Conservation (phyloP, 192 early-diverging fungal genomes). For the Entomortierella beljakovae region DNA sequence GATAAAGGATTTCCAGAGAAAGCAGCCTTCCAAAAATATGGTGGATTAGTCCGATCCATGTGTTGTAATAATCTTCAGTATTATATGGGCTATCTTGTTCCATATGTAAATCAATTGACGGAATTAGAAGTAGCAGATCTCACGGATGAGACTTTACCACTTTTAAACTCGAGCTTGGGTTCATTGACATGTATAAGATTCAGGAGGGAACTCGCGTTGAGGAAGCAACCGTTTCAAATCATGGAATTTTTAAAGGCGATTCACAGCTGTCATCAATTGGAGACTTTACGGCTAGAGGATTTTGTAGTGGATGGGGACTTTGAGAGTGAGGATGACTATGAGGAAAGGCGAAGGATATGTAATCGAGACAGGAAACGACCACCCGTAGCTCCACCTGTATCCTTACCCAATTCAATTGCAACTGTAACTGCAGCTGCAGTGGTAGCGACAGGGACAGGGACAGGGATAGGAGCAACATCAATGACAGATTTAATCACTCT, state of each 20-base stretch:
- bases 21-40: conserved; percentile 9
- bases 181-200: conserved; percentile 10
- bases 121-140: conserved; percentile 13
- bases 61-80: conserved; percentile 16
- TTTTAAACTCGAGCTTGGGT: conserved; percentile 4
- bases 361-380: conserved; percentile 1
- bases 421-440: neutral
- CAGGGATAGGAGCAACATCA: neutral
- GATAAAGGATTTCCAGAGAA: conserved; percentile 9
- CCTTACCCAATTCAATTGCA: neutral
- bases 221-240: neutral
- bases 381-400: neutral
- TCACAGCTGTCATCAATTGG: conserved; percentile 1
- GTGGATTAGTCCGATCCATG: conserved; percentile 19
- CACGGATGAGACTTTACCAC: conserved; percentile 5
- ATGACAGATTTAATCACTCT: neutral
- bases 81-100: conserved; percentile 17
- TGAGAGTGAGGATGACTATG: neutral
- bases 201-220: neutral
- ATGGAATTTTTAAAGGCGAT: conserved; percentile 3
- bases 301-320: conserved; percentile 4
- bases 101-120: conserved; percentile 12
- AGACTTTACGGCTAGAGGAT: conserved; percentile 6
- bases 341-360: neutral
- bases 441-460: neutral